Base-by-base conservation (phyloP, 2,329 filamentous ascomycete species). In the Aspergillus luchuensis region DNA sequence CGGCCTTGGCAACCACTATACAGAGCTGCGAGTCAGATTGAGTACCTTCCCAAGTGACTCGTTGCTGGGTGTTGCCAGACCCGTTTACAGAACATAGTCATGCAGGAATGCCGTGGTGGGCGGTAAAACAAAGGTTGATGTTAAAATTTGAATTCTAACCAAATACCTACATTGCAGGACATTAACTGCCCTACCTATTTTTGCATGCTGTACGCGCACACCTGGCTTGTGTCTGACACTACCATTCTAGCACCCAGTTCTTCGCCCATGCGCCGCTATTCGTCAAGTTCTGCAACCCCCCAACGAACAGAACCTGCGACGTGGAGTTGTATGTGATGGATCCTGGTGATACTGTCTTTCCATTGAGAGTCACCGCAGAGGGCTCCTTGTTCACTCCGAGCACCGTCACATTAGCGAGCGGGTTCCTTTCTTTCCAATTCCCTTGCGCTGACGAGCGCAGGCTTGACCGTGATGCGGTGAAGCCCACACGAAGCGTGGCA, bases 321-420 rank as follows among this genome's bases (percentile, higher is more conserved):
- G 74, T 77, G 15, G 69, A 62, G 68, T 86, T 79, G 62, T 84
- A 87, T 0, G 69, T 69, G 73, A 86, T 84, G 11, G 77, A 76
- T 10, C 66, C 69, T 10, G 66, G 66, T 0, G 72, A 73, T 8
- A 90, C 66, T 1, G 63, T 59, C 33, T 72, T 64, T 0, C 81
- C 83, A 67, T 88, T 85, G 7, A 89, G 72, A 21, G 73, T 76
- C 1, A 90, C 83, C 0, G 66, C 71, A 3, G 36, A 80, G 67
- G 66, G 74, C 60, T 72, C 65, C n/a, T 67, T 65, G 3, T 72
- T 61, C 1, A 89, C 78, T 21, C 89, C 89, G 62, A 90, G 64
- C 48, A 91, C 72, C 0, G 86, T 90, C 39, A 90, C 80, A 61
- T 87, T 88, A 1, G 81, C 84, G 13, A 91, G 77, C 0, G 81